These are phyloP conservation scores for Talaromyces adpressus DNA, from an alignment of 495 filamentous ascomycete species.

Conservation along the genomic window DNA sequence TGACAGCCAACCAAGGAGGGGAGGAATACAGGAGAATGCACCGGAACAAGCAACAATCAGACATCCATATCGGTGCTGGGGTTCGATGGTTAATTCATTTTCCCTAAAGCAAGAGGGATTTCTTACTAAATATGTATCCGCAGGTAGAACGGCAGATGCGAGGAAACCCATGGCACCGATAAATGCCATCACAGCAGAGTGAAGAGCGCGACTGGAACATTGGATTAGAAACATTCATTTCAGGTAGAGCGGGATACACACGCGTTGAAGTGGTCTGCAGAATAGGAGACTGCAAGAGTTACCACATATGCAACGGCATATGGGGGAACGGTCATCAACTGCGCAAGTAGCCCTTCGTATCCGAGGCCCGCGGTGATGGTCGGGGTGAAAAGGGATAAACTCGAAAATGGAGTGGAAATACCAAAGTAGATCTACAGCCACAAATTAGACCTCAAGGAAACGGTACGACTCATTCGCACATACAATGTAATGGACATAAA, in stretches of 20 bases:
- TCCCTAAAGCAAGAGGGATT: too few relatives aligned
- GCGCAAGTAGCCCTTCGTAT: slow-evolving; percentile 52
- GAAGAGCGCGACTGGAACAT: slow-evolving; percentile 40
- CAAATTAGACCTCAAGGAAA: too few relatives aligned
- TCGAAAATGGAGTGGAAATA: slow-evolving; percentile 59
- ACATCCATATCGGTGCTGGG: slow-evolving; percentile 53
- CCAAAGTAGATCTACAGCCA: slow-evolving; percentile 52
- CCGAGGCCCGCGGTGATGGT: slow-evolving; percentile 61
- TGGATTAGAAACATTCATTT: too few relatives aligned
- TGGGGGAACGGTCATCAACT: slow-evolving; percentile 72
- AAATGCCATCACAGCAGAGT: slow-evolving; percentile 49
- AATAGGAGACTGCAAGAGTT: slow-evolving; percentile 50
- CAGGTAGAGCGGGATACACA: slow-evolving; percentile 10
- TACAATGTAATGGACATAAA: slow-evolving; percentile 54
- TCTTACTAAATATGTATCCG: slow-evolving; percentile 45
- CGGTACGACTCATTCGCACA: too few relatives aligned
- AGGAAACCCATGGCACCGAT: slow-evolving; percentile 62
- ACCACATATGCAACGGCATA: slow-evolving; percentile 63
- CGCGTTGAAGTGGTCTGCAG: slow-evolving; percentile 61
- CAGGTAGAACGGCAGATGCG: slow-evolving; percentile 54
- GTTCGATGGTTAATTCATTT: neutral
- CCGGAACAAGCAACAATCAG: slow-evolving; percentile 60
- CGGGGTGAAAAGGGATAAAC: slow-evolving; percentile 62
- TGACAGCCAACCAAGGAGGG: slow-evolving; percentile 62
- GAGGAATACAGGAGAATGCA: slow-evolving; percentile 50